A percentile compares a stretch with the other conserved stretches of the same genome.
Evolutionary conservation across 164 flowering plant species (phyloP).

Genomic region (Amborella trichopoda): DNA sequence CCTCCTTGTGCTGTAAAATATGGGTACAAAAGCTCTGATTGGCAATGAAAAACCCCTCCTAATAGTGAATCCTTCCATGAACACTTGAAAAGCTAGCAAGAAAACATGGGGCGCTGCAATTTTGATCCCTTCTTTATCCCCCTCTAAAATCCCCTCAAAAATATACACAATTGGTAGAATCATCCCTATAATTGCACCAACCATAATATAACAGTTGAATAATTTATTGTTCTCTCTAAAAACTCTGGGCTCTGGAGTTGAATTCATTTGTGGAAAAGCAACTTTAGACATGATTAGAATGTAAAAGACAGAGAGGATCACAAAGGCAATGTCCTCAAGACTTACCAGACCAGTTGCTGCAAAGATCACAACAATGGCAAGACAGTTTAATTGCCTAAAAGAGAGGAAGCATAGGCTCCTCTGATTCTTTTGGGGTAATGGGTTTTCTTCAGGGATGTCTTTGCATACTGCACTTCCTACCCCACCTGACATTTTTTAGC

Average conservation of each 20-base stretch:
- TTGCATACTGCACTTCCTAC: too few relatives aligned
- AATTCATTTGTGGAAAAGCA: constrained; percentile 14
- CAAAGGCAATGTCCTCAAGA: constrained; percentile 21
- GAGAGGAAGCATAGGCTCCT: too few relatives aligned
- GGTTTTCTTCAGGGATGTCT: too few relatives aligned
- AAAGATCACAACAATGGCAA: constrained; percentile 20
- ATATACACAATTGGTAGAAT: constrained; percentile 56
- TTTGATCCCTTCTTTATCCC: constrained; percentile 44
- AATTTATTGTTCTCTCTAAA: constrained; percentile 20
- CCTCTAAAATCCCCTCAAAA: constrained; percentile 45
- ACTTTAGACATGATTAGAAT: constrained; percentile 12
- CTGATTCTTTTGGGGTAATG: too few relatives aligned
- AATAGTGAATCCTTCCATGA: constrained; percentile 49
- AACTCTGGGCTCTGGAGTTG: constrained; percentile 13
- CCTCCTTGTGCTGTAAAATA: constrained; percentile 50
- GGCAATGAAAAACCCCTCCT: constrained; percentile 39
- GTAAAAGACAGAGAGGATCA: constrained; percentile 24
- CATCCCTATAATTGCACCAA: constrained; percentile 47
- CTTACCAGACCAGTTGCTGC: constrained; percentile 32
- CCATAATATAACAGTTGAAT: constrained; percentile 25
- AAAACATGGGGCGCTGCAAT: constrained; percentile 69
- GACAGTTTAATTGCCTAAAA: constrained; percentile 28
- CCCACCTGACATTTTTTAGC: too few relatives aligned
- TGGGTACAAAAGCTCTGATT: constrained; percentile 53
- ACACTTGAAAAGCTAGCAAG: constrained; percentile 51